Evolutionary conservation across 2,329 filamentous ascomycete species (phyloP).

Genomic region (Drechslerella dactyloides): DNA sequence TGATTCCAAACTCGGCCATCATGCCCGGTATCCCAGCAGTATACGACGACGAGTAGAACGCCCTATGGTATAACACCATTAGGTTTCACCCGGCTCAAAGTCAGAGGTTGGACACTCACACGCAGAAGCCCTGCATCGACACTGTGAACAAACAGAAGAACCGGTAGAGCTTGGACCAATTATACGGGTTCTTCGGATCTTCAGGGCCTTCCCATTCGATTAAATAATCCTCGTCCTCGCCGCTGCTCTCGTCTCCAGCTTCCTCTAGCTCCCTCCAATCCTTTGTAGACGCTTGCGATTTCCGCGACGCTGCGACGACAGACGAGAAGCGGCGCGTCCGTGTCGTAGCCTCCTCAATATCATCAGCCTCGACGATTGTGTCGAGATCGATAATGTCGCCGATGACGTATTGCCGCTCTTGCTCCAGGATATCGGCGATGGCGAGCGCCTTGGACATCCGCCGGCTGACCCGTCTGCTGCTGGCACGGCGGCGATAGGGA

Average conservation of each 20-base stretch:
- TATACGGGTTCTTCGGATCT: constrained; percentile 61
- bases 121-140: constrained; percentile 65
- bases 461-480: constrained; percentile 2
- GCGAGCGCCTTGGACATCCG: constrained; percentile 10
- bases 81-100: constrained; percentile 26
- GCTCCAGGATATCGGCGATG: constrained; percentile 20
- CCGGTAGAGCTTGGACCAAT: constrained; percentile 70
- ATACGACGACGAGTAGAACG: constrained; percentile 79
- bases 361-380: constrained; percentile 21
- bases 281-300: neutral
- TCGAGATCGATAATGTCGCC: constrained; percentile 45
- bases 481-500: neutral
- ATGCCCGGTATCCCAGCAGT: constrained; percentile 61
- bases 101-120: constrained; percentile 58
- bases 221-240: constrained; percentile 35
- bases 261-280: neutral
- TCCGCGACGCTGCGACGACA: constrained; percentile 30
- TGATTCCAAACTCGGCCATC: no score
- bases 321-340: neutral
- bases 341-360: constrained; percentile 3
- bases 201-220: constrained; percentile 55
- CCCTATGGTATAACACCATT: constrained; percentile 58
- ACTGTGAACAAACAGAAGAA: constrained; percentile 64
- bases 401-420: constrained; percentile 40
- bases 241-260: neutral